A percentile compares a stretch with the other conserved stretches of the same genome.
Conservation (phyloP, 768 basidiomycete species). For the Suillus discolor region DNA sequence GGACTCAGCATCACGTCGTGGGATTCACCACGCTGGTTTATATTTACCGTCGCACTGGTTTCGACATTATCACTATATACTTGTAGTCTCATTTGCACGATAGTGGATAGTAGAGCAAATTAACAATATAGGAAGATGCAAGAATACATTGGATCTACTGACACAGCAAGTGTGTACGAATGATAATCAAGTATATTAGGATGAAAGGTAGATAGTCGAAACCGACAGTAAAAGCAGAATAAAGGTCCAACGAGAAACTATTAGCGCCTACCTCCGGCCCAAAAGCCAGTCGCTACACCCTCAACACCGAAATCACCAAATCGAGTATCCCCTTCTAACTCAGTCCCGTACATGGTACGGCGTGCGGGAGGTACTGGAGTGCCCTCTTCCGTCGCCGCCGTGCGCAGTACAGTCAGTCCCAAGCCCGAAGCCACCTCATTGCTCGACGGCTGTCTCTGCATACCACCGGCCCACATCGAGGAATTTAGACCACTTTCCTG, state of each 20-base stretch:
- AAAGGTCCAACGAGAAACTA: neutral
- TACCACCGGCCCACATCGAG: slow-evolving; percentile 14
- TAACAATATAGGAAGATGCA: neutral
- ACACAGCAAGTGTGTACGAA: slow-evolving; percentile 1
- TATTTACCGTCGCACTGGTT: neutral
- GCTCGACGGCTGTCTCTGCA: slow-evolving; percentile 40
- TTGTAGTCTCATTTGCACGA: neutral
- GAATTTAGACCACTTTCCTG: slow-evolving; percentile 41
- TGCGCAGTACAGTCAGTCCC: slow-evolving; percentile 43
- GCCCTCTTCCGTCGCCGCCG: slow-evolving; percentile 39
- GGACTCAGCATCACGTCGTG: neutral
- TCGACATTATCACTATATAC: slow-evolving; percentile 3
- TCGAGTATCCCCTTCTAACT: slow-evolving; percentile 78
- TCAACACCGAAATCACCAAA: slow-evolving; percentile 86
- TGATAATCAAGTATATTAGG: slow-evolving; percentile 6
- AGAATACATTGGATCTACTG: slow-evolving; percentile 6
- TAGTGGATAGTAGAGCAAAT: neutral
- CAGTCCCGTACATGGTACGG: slow-evolving; percentile 84
- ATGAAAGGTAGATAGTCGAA: slow-evolving; percentile 4
- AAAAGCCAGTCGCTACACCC: slow-evolving; percentile 74
- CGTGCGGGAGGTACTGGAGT: slow-evolving; percentile 51
- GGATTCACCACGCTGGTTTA: neutral
- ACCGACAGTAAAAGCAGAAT: neutral
- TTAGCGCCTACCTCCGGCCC: slow-evolving; percentile 55
- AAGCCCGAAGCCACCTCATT: slow-evolving; percentile 48